Base-by-base conservation (phyloP, 2,329 filamentous ascomycete genomes). In the Stagonosporopsis tanaceti region DNA sequence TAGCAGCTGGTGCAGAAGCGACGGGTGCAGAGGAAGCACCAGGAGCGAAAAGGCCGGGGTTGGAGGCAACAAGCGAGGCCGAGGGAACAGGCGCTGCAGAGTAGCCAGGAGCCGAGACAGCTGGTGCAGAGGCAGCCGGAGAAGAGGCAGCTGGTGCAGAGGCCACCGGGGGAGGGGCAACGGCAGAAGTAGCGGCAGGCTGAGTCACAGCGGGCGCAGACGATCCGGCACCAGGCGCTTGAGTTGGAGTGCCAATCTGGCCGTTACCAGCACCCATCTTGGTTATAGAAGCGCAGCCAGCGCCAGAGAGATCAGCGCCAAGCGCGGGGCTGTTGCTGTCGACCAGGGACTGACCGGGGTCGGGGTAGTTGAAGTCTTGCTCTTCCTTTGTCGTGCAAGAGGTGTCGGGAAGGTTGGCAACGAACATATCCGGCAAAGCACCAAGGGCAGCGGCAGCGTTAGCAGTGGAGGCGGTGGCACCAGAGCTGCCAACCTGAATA, bases 391-490 rank as follows among this genome's bases (percentile, higher is more conserved):
- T n/a, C n/a, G n/a, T n/a, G n/a, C n/a, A n/a, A n/a, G n/a, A n/a
- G n/a, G n/a, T 82, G 30, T 73, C 68, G 20, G 63, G 68, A 44
- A 93, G 79, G 77, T 95, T 96, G 67, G 90, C 89, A 0, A 88
- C 82, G 51, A 93, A 89, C 86, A 96, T 89, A 55, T 87, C 80
- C 0, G 92, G 92, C 12, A 96, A 88, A 0, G 78, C 74, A 37
- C 85, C 73, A 63, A 85, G 85, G 1, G 80, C 64, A 1, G 56
- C 40, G 1, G 66, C 52, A 8, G 39, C 67, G 4, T 55, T 57
- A 2, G 47, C 50, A 2, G 64, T 39, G 1, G 66, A 64, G 6
- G 58, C 62, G 14, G 57, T 76, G 53, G 86, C 68, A 50, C 76
- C 73, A 22, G 79, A 78, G 4, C 76, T 79, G 0, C 85, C 85